A percentile compares a stretch with the other conserved stretches of the same genome.
Evolutionary conservation across 2,329 filamentous ascomycete genomes (phyloP).

Genomic region (Pestalotiopsis sp.): DNA sequence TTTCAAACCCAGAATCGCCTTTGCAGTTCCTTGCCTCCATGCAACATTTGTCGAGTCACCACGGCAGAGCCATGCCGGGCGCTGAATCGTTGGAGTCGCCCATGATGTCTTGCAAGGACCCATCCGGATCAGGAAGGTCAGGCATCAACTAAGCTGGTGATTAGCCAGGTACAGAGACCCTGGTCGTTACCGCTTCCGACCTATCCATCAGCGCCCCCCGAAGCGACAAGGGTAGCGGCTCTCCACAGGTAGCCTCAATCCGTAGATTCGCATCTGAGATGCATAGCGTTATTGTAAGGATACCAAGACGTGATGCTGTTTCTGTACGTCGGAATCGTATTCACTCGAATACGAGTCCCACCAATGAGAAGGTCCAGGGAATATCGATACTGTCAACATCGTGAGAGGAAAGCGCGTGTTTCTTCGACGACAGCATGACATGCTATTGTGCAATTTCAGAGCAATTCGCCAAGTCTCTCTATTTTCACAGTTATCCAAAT

Average conservation of each 20-base stretch:
- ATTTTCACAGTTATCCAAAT: not conserved
- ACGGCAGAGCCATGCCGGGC: not conserved
- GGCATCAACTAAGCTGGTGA: not conserved
- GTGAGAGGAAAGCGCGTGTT: not conserved
- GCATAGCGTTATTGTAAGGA: slow-evolving; percentile 4
- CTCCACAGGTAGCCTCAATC: not conserved
- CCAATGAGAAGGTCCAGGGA: not conserved
- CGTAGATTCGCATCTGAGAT: not conserved
- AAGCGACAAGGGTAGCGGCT: not conserved
- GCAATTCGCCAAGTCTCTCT: not conserved
- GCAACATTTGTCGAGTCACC: not conserved
- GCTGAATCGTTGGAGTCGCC: not conserved
- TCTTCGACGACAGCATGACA: not conserved
- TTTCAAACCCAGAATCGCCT: not conserved
- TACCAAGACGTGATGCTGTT: not conserved
- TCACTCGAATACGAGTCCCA: not conserved
- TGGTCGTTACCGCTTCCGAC: not conserved
- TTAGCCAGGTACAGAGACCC: not conserved
- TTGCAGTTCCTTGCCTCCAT: not conserved
- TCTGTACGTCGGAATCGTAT: not conserved
- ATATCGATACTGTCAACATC: not conserved
- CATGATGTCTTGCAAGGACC: not conserved
- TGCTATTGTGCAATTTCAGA: not conserved
- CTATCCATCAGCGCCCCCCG: not conserved
- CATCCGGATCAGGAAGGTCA: not conserved